Base-by-base conservation (phyloP, 1,139 yeast species). In the Sporopachydermia cereana region DNA sequence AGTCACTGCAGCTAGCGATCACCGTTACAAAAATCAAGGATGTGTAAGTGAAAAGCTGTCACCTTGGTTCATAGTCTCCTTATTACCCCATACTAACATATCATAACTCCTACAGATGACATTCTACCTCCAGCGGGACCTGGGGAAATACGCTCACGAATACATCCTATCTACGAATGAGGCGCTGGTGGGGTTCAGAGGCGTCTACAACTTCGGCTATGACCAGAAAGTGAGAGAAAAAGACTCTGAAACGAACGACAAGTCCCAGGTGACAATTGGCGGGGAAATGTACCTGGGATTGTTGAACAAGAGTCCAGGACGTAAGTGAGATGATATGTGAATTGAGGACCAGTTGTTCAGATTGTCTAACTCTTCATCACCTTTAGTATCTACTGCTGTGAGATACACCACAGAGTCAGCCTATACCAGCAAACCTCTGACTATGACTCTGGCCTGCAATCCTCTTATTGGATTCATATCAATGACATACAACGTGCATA, bases 221-320 rank as follows among this genome's bases (percentile, higher is more conserved):
- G 57, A 51, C 21, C 50, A 53, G 34, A 47, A 48, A 41, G 24
- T 47, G 24, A 24, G 39, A 24, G 41, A 42, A 42, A 49, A 36
- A 16, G 46, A 23, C 41, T 42, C 41, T 29, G 46, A 22, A 47
- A 47, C 42, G 43, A 2, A 44, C 34, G 36, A 43, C 5, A 46
- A 48, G 1, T 60, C 68, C 22, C 74, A 73, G 49, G 71, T 80
- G 2, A 79, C 91, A 0, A 55, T 86, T 1, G 98, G 98, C 1
- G 75, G 84, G 4, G 99, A 93, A 61, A 54, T 88, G 9, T 93
- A 95, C 89, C 84, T 84, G 54, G 96, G 96, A 0, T 78, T 89
- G 1, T 62, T 76, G 47, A 79, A 85, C 45, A 81, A 86, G 73
- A 81, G 91, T 50, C 94, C 94, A 0, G 93, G 91, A 0, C 55